phyloP scores from a whole-genome alignment of 306 rosid species.

The Trifolium pratense region DNA sequence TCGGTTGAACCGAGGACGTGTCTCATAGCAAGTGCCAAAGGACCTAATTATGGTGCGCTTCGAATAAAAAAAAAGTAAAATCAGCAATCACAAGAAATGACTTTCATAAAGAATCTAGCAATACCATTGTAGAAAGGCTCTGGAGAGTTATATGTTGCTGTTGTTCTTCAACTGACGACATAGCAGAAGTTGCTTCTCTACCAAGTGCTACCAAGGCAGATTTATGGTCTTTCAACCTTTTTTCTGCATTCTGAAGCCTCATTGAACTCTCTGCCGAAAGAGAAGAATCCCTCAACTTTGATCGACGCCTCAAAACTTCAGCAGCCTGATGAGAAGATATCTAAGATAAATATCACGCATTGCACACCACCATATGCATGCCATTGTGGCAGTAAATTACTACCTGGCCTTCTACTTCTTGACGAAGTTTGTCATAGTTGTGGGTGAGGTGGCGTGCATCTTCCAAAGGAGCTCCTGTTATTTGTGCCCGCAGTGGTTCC shows the following conservation, averaged over 20 bases:
- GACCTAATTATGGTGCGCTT: not conserved
- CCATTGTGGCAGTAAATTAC: slow-evolving; percentile 37
- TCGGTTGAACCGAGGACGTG: not conserved
- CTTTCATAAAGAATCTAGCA: slow-evolving; percentile 33
- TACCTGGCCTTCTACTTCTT: slow-evolving; percentile 90
- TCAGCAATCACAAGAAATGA: slow-evolving; percentile 10
- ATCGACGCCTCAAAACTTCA: slow-evolving; percentile 87
- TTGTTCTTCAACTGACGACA: slow-evolving; percentile 89
- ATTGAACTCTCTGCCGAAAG: slow-evolving; percentile 71
- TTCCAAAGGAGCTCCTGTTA: slow-evolving; percentile 93
- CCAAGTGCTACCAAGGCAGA: slow-evolving; percentile 85
- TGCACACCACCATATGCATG: slow-evolving; percentile 44
- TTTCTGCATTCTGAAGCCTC: slow-evolving; percentile 86
- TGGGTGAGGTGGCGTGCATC: slow-evolving; percentile 94
- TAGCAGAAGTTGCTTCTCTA: slow-evolving; percentile 84
- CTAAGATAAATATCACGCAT: slow-evolving; percentile 45
- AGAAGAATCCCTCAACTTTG: slow-evolving; percentile 77
- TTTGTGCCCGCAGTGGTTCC: slow-evolving; percentile 83
- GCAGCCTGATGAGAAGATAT: slow-evolving; percentile 72
- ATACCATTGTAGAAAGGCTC: slow-evolving; percentile 81
- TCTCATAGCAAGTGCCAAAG: not conserved
- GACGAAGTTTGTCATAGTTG: slow-evolving; percentile 82
- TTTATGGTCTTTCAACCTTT: slow-evolving; percentile 79
- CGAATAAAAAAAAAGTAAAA: slow-evolving; percentile 18
- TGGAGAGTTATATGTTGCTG: slow-evolving; percentile 80